Evolutionary conservation across 2,329 filamentous ascomycete species (phyloP).

Genomic region (Aspergillus pseudonomiae): DNA sequence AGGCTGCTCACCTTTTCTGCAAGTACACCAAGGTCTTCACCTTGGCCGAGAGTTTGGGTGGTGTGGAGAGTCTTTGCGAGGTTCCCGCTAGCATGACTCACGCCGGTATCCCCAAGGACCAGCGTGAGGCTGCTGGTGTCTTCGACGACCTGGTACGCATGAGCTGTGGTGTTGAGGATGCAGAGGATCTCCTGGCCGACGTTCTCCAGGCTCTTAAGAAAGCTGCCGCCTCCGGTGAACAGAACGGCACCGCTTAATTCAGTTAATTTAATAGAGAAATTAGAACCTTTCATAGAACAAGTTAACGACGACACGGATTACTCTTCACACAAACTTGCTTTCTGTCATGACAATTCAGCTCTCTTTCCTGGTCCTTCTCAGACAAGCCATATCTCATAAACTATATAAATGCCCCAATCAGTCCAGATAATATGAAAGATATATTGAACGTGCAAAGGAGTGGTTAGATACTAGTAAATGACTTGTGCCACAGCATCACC

Average conservation of each 20-base stretch:
- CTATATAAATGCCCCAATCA: background rate
- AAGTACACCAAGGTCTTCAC: slow-evolving; percentile 87
- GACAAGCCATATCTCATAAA: background rate
- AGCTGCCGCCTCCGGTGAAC: slow-evolving; percentile 59
- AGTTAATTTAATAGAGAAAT: slow-evolving; percentile 5
- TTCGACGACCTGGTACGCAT: slow-evolving; percentile 92
- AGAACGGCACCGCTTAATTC: slow-evolving; percentile 39
- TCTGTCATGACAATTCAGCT: background rate
- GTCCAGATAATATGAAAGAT: background rate
- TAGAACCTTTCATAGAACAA: slow-evolving; percentile 15
- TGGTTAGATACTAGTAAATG: background rate
- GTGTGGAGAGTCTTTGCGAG: slow-evolving; percentile 89
- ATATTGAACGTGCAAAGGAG: background rate
- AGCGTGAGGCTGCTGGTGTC: slow-evolving; percentile 89
- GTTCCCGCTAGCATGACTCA: slow-evolving; percentile 97
- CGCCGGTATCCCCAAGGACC: slow-evolving; percentile 85
- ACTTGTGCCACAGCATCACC: slow-evolving; percentile 2
- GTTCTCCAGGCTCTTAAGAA: slow-evolving; percentile 79
- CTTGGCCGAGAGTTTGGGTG: slow-evolving; percentile 87
- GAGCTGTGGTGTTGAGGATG: slow-evolving; percentile 93
- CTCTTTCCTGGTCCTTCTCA: background rate
- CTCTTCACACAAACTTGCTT: background rate
- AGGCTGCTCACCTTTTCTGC: slow-evolving; percentile 90
- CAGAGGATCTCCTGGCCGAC: slow-evolving; percentile 79
- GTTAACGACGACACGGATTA: slow-evolving; percentile 13